Base-by-base conservation (phyloP, 768 basidiomycete genomes). In the Daedalea quercina region DNA sequence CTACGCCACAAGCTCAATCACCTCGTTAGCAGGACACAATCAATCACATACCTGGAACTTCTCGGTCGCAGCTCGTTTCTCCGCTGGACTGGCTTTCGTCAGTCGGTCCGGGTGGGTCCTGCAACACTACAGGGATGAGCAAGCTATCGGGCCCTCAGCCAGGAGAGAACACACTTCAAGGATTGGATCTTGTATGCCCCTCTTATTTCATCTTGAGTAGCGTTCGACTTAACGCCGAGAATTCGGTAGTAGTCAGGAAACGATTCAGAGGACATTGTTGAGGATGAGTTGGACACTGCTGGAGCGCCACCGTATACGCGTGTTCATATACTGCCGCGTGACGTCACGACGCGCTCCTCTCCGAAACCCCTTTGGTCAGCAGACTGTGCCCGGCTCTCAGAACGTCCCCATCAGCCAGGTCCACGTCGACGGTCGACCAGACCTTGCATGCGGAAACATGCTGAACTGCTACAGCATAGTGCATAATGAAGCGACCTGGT, bases 81-180 rank as follows among this genome's bases (percentile, higher is more conserved):
- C 87, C n/a, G 74, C 73, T 19, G 80, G 74, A 3, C 80, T 81
- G 3, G 82, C 88, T 55, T 83, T 87, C 17, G 72, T 73, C 22
- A 94, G 72, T 57, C 94, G 75, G 66, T 96, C 94, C 2, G 94
- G 94, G 66, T 96, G 94, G 1, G 90, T 94, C 69, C 87, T 93
- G 56, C 17, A 56, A 35, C 22, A 55, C 58, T 57, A 49, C 47
- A 53, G 54, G 60, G 52, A 68, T 65, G 35, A 57, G 54, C 54
- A 22, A 40, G 34, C 28, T 55, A 19, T 22, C 35, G 35, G 34
- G 17, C 3, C 17, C 15, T 7, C 9, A 41, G 28, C 9, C 35
- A 40, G 50, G 24, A 51, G 41, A 51, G 25, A 25, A 63, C 65
- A 47, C 54, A 84, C 87, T 75, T 87, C 48, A 92, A 66, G 1